These are phyloP conservation scores for Kalanchoe fedtschenkoi DNA, from an alignment of 164 flowering plant species.

Conservation along the genomic window DNA sequence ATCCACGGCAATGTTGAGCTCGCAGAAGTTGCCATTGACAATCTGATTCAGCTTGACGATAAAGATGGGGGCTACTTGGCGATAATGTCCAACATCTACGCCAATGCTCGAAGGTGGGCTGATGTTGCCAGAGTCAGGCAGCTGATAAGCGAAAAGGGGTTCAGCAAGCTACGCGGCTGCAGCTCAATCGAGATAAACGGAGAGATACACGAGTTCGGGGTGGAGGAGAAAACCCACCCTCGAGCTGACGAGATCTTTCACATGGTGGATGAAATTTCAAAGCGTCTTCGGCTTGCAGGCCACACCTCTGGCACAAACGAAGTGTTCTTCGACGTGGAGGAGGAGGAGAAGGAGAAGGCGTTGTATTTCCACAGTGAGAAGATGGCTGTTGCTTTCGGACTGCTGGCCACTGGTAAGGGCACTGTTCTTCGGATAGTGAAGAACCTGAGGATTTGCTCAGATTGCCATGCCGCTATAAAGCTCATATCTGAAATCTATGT, in stretches of 20 bases:
- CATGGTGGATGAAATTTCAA: slow-evolving; percentile 27
- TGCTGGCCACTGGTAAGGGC: slow-evolving; percentile 17
- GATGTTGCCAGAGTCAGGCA: slow-evolving; percentile 22
- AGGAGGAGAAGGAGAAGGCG: slow-evolving; percentile 30
- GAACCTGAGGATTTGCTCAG: slow-evolving; percentile 31
- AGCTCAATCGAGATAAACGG: slow-evolving; percentile 21
- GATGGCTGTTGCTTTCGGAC: slow-evolving; percentile 35
- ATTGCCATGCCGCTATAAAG: slow-evolving; percentile 32
- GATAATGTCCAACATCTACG: slow-evolving; percentile 34
- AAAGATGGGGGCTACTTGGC: slow-evolving; percentile 24
- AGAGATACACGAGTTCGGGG: slow-evolving; percentile 29
- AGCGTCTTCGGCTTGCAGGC: slow-evolving; percentile 21
- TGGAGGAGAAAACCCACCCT: slow-evolving; percentile 25
- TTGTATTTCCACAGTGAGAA: slow-evolving; percentile 33
- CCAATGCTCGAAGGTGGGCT: slow-evolving; percentile 32
- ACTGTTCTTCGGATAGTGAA: slow-evolving; percentile 25
- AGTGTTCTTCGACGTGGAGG: slow-evolving; percentile 34
- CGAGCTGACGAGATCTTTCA: slow-evolving; percentile 19
- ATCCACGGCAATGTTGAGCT: slow-evolving; percentile 22
- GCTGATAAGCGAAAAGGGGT: slow-evolving; percentile 24
- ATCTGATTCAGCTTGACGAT: slow-evolving; percentile 20
- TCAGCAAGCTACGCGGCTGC: slow-evolving; percentile 21
- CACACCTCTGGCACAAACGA: slow-evolving; percentile 24
- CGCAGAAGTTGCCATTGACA: slow-evolving; percentile 21
- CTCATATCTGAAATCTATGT: slow-evolving; percentile 22